Percentiles rank a stretch among this genome's conserved stretches.
phyloP scores from a whole-genome alignment of 257 asterid species.

The Ilex asprella region DNA sequence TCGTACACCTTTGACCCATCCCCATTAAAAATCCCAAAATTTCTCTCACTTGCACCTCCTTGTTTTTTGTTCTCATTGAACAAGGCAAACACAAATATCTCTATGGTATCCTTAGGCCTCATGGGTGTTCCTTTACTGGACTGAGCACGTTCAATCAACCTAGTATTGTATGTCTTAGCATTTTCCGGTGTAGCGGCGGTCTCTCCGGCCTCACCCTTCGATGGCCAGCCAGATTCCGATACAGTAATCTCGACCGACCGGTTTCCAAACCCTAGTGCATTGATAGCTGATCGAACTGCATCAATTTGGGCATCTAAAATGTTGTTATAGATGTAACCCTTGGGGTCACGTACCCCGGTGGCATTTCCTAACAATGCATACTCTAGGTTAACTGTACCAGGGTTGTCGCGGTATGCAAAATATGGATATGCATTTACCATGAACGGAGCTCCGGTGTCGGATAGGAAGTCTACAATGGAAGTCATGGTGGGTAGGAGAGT shows the following conservation, averaged over 20 bases:
- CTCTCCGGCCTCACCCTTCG: conserved; percentile 45
- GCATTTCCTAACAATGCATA: conserved; percentile 44
- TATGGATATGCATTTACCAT: conserved; percentile 68
- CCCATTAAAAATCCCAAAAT: conserved; percentile 45
- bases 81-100: conserved; percentile 43
- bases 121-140: conserved; percentile 51
- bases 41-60: conserved; percentile 48
- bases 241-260: conserved; percentile 31
- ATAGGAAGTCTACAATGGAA: conserved; percentile 39
- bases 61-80: conserved; percentile 61
- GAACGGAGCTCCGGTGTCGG: conserved; percentile 48
- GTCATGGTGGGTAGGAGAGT: conserved; percentile 49
- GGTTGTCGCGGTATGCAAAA: conserved; percentile 52
- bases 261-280: conserved; percentile 35
- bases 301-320: conserved; percentile 68
- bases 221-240: conserved; percentile 74
- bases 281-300: conserved; percentile 43
- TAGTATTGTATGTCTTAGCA: conserved; percentile 37
- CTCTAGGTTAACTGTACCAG: conserved; percentile 25
- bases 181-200: conserved; percentile 45
- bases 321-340: conserved; percentile 40
- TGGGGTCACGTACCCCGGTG: conserved; percentile 37
- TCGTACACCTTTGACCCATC: conserved; percentile 55
- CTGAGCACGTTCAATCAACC: conserved; percentile 33
- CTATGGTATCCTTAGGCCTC: conserved; percentile 34